A percentile compares a stretch with the other conserved stretches of the same genome.
These are phyloP conservation scores for Cutaneotrichosporon sp. DNA, from an alignment of 1,284 basidiomycete genomes.

Conservation along the genomic window DNA sequence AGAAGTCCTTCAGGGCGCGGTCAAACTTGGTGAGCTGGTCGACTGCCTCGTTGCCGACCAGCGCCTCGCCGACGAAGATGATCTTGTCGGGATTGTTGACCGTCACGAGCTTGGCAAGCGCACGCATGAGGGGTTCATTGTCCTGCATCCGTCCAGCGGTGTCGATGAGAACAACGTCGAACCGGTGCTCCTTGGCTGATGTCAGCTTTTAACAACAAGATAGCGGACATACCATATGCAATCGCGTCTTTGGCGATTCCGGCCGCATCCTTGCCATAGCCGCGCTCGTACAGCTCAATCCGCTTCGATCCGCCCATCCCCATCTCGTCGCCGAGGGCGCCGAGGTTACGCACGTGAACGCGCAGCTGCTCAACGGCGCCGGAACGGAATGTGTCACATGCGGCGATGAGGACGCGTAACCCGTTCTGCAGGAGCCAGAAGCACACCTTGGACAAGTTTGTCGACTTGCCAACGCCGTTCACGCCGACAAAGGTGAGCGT, in stretches of 20 bases:
- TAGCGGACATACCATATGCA: constrained; percentile 61
- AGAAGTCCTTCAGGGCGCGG: constrained; percentile 78
- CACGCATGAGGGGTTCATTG: constrained; percentile 97
- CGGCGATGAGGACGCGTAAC: constrained; percentile 88
- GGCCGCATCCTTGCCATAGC: constrained; percentile 97
- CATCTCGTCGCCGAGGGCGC: constrained; percentile 71
- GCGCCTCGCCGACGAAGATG: constrained; percentile 90
- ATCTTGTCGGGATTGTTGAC: constrained; percentile 94
- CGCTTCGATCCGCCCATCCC: constrained; percentile 44
- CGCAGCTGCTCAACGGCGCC: constrained; percentile 97
- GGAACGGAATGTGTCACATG: constrained; percentile 97
- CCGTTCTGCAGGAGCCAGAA: constrained; percentile 99
- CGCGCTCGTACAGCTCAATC: constrained; percentile 88
- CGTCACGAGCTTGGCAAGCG: constrained; percentile 89
- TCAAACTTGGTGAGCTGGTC: constrained; percentile 94
- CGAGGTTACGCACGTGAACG: constrained; percentile 91
- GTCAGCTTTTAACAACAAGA: neutral
- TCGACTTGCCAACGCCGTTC: constrained; percentile 98
- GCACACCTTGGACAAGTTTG: constrained; percentile 95
- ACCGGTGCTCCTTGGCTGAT: constrained; percentile 73
- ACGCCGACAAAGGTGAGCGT: constrained; percentile 98
- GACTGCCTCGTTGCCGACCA: constrained; percentile 94
- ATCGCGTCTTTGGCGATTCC: constrained; percentile 96
- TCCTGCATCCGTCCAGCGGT: constrained; percentile 99
- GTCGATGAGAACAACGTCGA: constrained; percentile 92